Conservation (phyloP, 768 basidiomycete genomes). For the Tulasnella calospora region DNA sequence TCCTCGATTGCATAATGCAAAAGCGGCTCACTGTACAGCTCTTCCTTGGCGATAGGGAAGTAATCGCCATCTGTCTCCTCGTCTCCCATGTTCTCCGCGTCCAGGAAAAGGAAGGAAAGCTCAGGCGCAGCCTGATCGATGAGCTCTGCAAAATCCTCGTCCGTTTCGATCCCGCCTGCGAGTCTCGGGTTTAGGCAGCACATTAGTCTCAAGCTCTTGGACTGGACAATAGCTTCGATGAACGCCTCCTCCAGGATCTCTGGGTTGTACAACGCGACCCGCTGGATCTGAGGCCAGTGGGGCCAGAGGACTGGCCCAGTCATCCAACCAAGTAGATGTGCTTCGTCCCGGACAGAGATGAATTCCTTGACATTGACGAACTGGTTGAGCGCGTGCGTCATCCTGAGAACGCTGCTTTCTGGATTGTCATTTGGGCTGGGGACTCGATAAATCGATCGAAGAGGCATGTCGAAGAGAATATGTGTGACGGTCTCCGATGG, state of each 20-base stretch:
- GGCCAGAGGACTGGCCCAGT: conserved; percentile 5
- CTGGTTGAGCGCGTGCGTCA: not conserved
- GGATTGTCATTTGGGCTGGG: not conserved
- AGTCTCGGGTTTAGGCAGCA: conserved; percentile 10
- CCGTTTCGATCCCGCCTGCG: not conserved
- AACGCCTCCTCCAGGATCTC: conserved; percentile 35
- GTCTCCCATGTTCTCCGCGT: conserved; percentile 2
- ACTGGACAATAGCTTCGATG: conserved; percentile 35
- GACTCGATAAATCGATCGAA: not conserved
- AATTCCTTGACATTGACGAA: conserved; percentile 9
- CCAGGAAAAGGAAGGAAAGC: not conserved
- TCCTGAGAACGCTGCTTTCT: not conserved
- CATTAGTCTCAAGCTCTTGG: conserved; percentile 29
- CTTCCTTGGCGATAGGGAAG: not conserved
- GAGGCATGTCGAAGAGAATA: conserved; percentile 12
- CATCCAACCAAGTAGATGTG: not conserved
- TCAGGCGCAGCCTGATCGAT: not conserved
- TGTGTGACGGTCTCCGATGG: not conserved
- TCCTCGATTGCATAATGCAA: not conserved
- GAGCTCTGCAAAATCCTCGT: not conserved
- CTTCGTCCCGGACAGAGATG: not conserved
- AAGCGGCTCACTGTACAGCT: not conserved
- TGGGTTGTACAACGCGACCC: conserved; percentile 31
- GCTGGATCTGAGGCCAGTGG: not conserved
- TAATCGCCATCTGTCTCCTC: conserved; percentile 11